These are phyloP conservation scores for Aschersonia sp. DNA, from an alignment of 2,329 filamentous ascomycete genomes.

Conservation along the genomic window DNA sequence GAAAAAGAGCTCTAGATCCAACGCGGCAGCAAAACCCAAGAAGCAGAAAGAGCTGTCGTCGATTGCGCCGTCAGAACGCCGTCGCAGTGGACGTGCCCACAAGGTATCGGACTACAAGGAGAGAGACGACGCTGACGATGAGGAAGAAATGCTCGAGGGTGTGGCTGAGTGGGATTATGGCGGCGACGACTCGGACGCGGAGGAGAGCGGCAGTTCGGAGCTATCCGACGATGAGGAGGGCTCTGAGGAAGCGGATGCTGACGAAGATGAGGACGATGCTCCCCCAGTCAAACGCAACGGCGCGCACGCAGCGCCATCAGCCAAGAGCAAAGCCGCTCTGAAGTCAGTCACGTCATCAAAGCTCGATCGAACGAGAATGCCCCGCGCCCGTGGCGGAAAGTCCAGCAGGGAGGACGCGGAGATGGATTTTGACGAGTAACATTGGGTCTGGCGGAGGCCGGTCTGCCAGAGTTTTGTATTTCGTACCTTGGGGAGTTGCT, in stretches of 20 bases:
- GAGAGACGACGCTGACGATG: conserved; percentile 41
- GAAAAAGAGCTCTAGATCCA: conserved; percentile 11
- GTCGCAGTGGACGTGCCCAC: conserved; percentile 39
- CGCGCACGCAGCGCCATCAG: conserved; percentile 7
- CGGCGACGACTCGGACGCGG: conserved; percentile 19
- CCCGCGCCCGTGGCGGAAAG: conserved; percentile 12
- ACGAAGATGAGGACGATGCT: conserved; percentile 7
- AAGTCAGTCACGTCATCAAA: conserved; percentile 12
- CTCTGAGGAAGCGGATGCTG: conserved; percentile 4
- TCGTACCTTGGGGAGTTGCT: not conserved
- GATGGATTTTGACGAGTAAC: conserved; percentile 21
- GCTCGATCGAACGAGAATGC: conserved; percentile 9
- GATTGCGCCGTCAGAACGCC: conserved; percentile 29
- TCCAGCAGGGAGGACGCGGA: conserved; percentile 13
- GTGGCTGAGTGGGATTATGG: conserved; percentile 45
- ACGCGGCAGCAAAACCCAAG: conserved; percentile 17
- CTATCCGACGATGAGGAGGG: conserved; percentile 6
- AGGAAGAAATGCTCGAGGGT: conserved; percentile 46
- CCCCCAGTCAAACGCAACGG: conserved; percentile 12
- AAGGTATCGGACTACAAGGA: conserved; percentile 37
- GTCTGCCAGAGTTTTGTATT: not conserved
- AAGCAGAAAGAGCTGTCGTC: conserved; percentile 13
- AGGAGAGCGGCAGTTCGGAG: conserved; percentile 9
- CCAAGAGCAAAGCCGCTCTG: conserved; percentile 9
- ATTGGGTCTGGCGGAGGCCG: not conserved